Base-by-base conservation (phyloP, 192 early-diverging fungal species). In the Dimargaris verticillata region DNA sequence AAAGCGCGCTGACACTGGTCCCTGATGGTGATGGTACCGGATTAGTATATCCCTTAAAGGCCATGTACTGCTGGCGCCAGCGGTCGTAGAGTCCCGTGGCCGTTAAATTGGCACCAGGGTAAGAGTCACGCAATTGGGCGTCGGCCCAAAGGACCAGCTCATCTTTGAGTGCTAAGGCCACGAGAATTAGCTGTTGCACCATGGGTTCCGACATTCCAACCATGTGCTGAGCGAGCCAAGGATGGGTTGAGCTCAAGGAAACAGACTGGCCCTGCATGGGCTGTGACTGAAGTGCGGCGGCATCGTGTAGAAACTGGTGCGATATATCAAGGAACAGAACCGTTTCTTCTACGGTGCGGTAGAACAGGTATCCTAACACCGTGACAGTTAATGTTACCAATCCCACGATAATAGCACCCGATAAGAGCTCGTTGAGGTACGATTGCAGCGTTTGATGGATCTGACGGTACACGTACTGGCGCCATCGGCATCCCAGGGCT, bases 251-350 rank as follows among this genome's bases (percentile, higher is more conserved):
- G 2, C 17, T 28, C 17, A 33, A 18, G 12, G 53, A 26, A 2
- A 9, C 26, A 26, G 28, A 10, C 22, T 18, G 28, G 5, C 20
- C 20, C 26, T n/a, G 49, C 2, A 11, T 38, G 9, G 28, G 6
- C 15, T 14, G 18, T 28, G 15, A 13, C 14, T 44, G 33, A 33
- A 59, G 17, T 5, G 38, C 41, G 42, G 33, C 42, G 41, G 42
- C 42, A 17, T 18, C 57, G 12, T 20, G 15, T 3, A 59, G 3
- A 33, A 59, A 44, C 14, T 59, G 29, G 57, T 59, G 42, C n/a
- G 57, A 59, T 22, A 42, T 38, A n/a, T 59, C 57, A 28, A 59
- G 41, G 22, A 59, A 59, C 57, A 42, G 57, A 0, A 15, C 57
- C 38, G 22, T 44, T 43, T 59, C 57, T n/a, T 59, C 57, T 5